Base-by-base conservation (phyloP, 2,329 filamentous ascomycete species). In the Onygenales sp. region DNA sequence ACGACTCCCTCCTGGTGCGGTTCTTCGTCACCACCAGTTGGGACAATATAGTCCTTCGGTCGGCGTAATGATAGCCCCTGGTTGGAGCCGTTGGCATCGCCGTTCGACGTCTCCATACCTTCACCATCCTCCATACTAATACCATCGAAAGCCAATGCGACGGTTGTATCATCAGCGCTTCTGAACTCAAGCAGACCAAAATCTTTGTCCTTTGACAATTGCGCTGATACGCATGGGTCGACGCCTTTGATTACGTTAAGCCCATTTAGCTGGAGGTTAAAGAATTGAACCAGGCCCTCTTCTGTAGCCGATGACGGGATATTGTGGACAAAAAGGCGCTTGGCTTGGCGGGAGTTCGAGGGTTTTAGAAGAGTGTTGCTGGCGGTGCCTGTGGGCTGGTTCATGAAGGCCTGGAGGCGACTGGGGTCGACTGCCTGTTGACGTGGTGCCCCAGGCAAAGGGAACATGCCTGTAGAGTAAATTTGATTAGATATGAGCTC, bases 1-100 rank as follows among this genome's bases (percentile, higher is more conserved):
- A 96, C 79, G 1, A 87, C 81, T 5, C 88, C 88, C 39, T 86
- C 84, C 63, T 91, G 83, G 62, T 86, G 85, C 42, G 85, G 79
- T 44, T 82, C 79, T 31, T 90, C 85, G 47, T 91, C 87, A 1
- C 81, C 81, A 36, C 87, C 78, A 11, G 87, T 84, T 8, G 92
- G 92, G 51, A 95, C 90, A 62, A 97, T 95, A 70, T 97, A 98
- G 69, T 98, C 93, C 73, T 95, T 96, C 43, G 94, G 94, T 45
- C 93, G 83, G 58, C 84, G 84, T 61, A 97, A 89, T 38, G 83
- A 78, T 41, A 97, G 77, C 6, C 72, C 59, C 59, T 76, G 75
- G 2, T 74, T 75, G 9, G 73, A 68, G 33, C 77, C 81, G 51
- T 83, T 80, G 33, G 77, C 70, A 21, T 74, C 73, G 10, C 76